phyloP scores from a whole-genome alignment of 441 rosid genomes.

The Mallotus japonicus region DNA sequence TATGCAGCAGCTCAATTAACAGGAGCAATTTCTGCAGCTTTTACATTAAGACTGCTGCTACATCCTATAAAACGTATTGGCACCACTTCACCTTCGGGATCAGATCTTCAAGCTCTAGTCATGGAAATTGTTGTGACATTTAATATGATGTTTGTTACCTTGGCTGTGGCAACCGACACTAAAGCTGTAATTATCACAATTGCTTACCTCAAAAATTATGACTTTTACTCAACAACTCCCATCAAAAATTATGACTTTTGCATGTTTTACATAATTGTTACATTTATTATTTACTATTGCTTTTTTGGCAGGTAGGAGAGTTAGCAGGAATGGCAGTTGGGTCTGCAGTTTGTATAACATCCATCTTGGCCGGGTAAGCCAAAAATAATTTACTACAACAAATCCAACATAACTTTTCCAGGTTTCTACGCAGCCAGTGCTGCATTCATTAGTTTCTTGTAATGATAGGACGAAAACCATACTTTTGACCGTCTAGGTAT shows the following conservation, averaged over 20 bases:
- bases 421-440: no score
- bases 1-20: constrained; percentile 52
- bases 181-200: constrained; percentile 43
- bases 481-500: no score
- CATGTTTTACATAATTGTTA: background rate
- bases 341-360: constrained; percentile 59
- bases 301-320: constrained; percentile 49
- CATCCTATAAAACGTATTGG: constrained; percentile 47
- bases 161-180: constrained; percentile 61
- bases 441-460: no score
- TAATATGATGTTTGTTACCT: constrained; percentile 57
- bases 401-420: background rate
- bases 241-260: background rate
- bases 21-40: constrained; percentile 45
- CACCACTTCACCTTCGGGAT: constrained; percentile 54
- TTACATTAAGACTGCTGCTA: constrained; percentile 40
- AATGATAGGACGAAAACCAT: no score
- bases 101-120: constrained; percentile 45
- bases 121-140: constrained; percentile 69
- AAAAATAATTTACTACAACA: background rate
- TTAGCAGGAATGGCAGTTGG: constrained; percentile 72
- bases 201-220: background rate
- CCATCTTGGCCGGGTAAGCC: constrained; percentile 62
- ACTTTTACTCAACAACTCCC: background rate
- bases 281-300: background rate